Base-by-base conservation (phyloP, 371 early-diverging fungal genomes). In the Mortierella sp. region DNA sequence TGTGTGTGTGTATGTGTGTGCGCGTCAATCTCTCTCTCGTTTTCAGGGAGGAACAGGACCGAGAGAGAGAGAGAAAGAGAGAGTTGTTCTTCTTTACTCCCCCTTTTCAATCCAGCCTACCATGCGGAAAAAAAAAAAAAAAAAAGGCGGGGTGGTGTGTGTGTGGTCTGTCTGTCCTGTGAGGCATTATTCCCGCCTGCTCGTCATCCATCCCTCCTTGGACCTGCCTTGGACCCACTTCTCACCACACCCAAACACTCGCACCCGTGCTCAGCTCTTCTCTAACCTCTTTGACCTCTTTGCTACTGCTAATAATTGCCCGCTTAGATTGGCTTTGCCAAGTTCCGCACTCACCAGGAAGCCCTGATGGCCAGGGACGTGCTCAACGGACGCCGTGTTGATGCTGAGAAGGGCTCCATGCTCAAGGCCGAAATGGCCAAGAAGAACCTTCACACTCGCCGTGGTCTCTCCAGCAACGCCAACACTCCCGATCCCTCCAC, bases 401-500 rank as follows among this genome's bases (percentile, higher is more conserved):
- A 98, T 72, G 89, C 91, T 18, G 96, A 97, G 65, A 87, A 87
- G 29, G 93, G 93, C 25, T 90, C 90, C 26, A 81, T 94, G 21
- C 87, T 98, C 55, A 97, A 97, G 82, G 97, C 97, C 6, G 98
- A 98, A 71, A 92, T 98, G 92, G 98, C 97, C 51, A 96, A 96
- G 82, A 98, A 97, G 84, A 96, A 97, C 74, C 84, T 97, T 23
- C 93, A 93, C 77, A 92, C 91, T 44, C 70, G 72, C 56, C 45
- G 81, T 44, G 75, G 70, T 23, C 64, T 81, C 63, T 72, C 75
- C 59, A 75, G 68, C 61, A 58, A 25, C 47, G 68, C 21, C 18
- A 29, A 60, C 72, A 23, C 52, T 67, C 7, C 63, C 64, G 28
- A 55, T 60, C 30, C 56, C 68, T 37, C 57, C n/a, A 7, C 28